A percentile compares a stretch with the other conserved stretches of the same genome.
Conservation (phyloP, 2,329 filamentous ascomycete species). For the Aphanoascus verrucosus region DNA sequence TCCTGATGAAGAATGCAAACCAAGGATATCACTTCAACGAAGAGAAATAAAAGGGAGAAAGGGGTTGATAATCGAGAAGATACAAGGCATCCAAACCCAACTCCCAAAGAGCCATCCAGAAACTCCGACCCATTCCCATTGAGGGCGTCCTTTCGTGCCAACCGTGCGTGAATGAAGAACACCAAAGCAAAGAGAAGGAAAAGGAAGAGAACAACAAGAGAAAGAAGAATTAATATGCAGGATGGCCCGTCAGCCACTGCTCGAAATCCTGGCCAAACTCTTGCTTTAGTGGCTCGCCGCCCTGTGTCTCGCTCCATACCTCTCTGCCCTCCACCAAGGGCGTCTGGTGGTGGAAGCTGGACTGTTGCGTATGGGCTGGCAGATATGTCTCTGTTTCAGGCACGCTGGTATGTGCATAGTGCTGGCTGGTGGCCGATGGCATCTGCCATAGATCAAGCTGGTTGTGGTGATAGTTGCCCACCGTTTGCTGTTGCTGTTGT, state of each 20-base stretch:
- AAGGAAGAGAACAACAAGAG: background rate
- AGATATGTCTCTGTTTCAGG: conserved; percentile 15
- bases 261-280: conserved; percentile 35
- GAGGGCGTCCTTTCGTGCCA: background rate
- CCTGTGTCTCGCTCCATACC: conserved; percentile 28
- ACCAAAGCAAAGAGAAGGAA: background rate
- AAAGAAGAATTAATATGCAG: background rate
- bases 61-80: background rate
- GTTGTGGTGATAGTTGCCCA: conserved; percentile 16
- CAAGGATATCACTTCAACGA: background rate
- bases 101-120: background rate
- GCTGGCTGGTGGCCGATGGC: conserved; percentile 15
- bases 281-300: conserved; percentile 22
- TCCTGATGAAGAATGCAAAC: background rate
- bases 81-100: background rate
- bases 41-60: background rate
- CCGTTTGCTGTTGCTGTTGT: background rate
- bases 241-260: conserved; percentile 32
- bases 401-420: conserved; percentile 15
- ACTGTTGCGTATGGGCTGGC: conserved; percentile 15
- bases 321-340: conserved; percentile 25
- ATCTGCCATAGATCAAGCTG: conserved; percentile 21
- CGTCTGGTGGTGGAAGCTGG: conserved; percentile 1
- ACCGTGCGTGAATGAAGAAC: background rate
- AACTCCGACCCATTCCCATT: too few species aligned